Conservation (phyloP, 371 early-diverging fungal genomes). For the Actinomucor elegans region DNA sequence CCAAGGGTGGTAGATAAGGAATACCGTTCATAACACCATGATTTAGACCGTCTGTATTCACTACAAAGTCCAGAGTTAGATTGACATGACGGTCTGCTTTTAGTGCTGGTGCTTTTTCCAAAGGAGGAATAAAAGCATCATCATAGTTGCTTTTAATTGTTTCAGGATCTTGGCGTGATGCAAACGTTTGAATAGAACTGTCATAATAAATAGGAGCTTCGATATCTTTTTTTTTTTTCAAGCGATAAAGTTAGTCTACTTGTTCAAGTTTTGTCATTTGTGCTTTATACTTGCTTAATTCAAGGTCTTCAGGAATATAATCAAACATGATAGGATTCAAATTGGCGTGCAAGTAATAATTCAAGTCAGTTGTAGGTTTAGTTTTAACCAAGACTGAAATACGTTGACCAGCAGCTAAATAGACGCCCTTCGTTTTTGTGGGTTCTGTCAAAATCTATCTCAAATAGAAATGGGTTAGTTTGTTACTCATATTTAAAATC, state of each 20-base stretch:
- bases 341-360: conserved; percentile 71
- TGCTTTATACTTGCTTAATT: conserved; percentile 30
- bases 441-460: conserved; percentile 47
- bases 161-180: conserved; percentile 22
- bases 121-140: conserved; percentile 49
- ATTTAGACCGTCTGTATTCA: conserved; percentile 72
- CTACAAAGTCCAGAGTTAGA: conserved; percentile 64
- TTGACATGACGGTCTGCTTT: conserved; percentile 47
- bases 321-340: conserved; percentile 81
- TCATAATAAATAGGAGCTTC: conserved; percentile 60
- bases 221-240: too few species aligned
- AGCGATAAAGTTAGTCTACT: too few species aligned
- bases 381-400: conserved; percentile 69
- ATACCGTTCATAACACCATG: conserved; percentile 78
- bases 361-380: conserved; percentile 53
- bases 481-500: conserved; percentile 42
- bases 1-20: conserved; percentile 63
- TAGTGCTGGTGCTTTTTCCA: conserved; percentile 34
- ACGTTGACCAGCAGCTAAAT: conserved; percentile 68
- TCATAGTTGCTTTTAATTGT: conserved; percentile 32
- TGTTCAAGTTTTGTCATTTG: neutral
- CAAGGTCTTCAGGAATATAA: conserved; percentile 51
- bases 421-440: conserved; percentile 45
- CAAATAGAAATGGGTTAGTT: neutral
- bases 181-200: conserved; percentile 29